These are phyloP conservation scores for Alternaria sp. DNA, from an alignment of 2,329 filamentous ascomycete genomes.

Conservation along the genomic window DNA sequence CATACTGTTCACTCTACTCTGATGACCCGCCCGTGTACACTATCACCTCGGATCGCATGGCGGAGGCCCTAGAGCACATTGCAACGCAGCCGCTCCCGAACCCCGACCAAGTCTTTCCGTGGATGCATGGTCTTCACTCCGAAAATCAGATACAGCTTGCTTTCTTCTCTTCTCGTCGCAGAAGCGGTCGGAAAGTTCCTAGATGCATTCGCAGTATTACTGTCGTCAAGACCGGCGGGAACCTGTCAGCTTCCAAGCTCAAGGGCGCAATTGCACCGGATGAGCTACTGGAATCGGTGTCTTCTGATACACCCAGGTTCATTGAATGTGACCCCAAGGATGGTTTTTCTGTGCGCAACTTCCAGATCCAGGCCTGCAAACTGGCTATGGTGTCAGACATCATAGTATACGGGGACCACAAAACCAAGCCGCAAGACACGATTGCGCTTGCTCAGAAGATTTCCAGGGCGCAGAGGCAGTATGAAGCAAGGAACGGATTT, in stretches of 20 bases:
- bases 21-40: conserved; percentile 69
- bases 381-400: conserved; percentile 88
- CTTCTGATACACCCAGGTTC: conserved; percentile 66
- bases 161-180: conserved; percentile 83
- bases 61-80: conserved; percentile 75
- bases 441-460: conserved; percentile 69
- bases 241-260: conserved; percentile 74
- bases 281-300: conserved; percentile 69
- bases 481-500: conserved; percentile 68
- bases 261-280: conserved; percentile 86
- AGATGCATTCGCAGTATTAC: conserved; percentile 81
- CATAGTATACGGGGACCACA: conserved; percentile 84
- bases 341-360: conserved; percentile 95
- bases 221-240: conserved; percentile 86
- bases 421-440: conserved; percentile 66
- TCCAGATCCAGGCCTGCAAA: conserved; percentile 94
- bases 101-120: conserved; percentile 88
- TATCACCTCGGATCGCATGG: conserved; percentile 72
- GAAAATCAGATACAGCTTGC: conserved; percentile 86
- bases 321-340: conserved; percentile 83
- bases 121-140: conserved; percentile 91
- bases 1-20: conserved; percentile 62
- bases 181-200: conserved; percentile 72
- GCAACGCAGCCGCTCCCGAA: conserved; percentile 83
- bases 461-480: conserved; percentile 76